Evolutionary conservation across 805 yeast genomes (phyloP).

Genomic region (Metschnikowia aberdeeniae): DNA sequence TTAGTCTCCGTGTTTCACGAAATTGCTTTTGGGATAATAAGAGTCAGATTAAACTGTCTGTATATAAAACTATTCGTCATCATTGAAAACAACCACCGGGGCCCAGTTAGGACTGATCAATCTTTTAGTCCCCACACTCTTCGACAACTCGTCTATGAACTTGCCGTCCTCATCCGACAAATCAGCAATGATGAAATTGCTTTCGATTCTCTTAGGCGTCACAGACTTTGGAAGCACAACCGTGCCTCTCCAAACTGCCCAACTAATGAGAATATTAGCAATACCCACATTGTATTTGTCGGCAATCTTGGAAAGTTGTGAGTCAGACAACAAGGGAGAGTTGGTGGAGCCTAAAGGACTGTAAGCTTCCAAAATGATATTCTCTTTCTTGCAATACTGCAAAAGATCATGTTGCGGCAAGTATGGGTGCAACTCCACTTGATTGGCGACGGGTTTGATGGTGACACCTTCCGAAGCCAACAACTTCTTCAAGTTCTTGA

Average conservation of each 20-base stretch:
- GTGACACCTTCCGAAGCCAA: slow-evolving; percentile 46
- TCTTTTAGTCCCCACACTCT: slow-evolving; percentile 28
- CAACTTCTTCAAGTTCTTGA: slow-evolving; percentile 47
- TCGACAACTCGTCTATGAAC: slow-evolving; percentile 23
- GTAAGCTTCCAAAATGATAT: slow-evolving; percentile 65
- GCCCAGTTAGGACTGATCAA: slow-evolving; percentile 34
- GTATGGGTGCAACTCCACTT: slow-evolving; percentile 73
- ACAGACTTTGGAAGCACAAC: slow-evolving; percentile 43
- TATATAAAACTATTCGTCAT: slow-evolving; percentile 4
- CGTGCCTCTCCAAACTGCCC: slow-evolving; percentile 56
- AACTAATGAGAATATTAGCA: slow-evolving; percentile 52
- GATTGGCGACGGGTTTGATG: slow-evolving; percentile 65
- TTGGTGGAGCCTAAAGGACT: slow-evolving; percentile 68
- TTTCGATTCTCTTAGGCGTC: slow-evolving; percentile 26
- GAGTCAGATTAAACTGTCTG: not conserved
- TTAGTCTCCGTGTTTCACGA: not conserved
- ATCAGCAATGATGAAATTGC: slow-evolving; percentile 32
- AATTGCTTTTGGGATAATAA: not conserved
- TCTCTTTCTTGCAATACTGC: slow-evolving; percentile 48
- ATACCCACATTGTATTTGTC: slow-evolving; percentile 39
- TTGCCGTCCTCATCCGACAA: slow-evolving; percentile 35
- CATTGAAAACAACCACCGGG: slow-evolving; percentile 28
- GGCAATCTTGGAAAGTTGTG: slow-evolving; percentile 41
- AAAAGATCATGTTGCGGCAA: slow-evolving; percentile 61
- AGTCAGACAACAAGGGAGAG: slow-evolving; percentile 49